Base-by-base conservation (phyloP, 805 yeast species). In the Cyberlindnera xylosilytica region DNA sequence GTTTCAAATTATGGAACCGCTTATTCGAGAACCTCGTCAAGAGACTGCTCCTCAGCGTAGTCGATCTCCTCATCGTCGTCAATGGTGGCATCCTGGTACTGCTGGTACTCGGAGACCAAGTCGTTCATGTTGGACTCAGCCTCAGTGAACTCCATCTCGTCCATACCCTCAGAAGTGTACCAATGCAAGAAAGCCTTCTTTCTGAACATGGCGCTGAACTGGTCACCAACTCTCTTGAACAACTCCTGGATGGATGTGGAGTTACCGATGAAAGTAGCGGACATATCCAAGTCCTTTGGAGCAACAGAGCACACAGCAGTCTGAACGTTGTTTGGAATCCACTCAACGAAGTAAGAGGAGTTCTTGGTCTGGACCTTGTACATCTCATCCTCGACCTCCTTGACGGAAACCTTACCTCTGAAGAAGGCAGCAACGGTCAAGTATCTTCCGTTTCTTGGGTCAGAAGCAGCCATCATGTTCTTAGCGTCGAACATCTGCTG, bases 101-200 rank as follows among this genome's bases (percentile, higher is more conserved):
- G 98, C 63, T 83, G 82, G 69, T 91, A 91, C 70, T 91, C 99
- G 69, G 90, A 86, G 70, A 91, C 98, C 64, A 91, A 79, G 49
- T 97, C 96, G 53, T 96, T 96, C 70, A 91, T 80, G 65, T 93
- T 96, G 69, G 86, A 98, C 74, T 97, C 90, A 47, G 98, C 98
- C 74, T 93, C 98, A 47, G 91, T 83, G 69, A 91, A 93, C 72
- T 91, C 98, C 66, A 97, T 97, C 73, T 91, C 98, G 70, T 91
- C 99, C 98, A 91, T 91, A 75, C 99, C 98, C 73, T 91, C 99
- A 64, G 97, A 95, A 40, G 95, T 98, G 64, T 89, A 91, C 98
- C 98, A 93, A 75, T 91, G 99, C 56, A 91, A 98, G 66, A 93
- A 91, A 40, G 99, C 99, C 70, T 98, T 88, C 83, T 91, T 93